A percentile compares a stretch with the other conserved stretches of the same genome.
Conservation (phyloP, 331 rosid species). For the Quercus lobata region DNA sequence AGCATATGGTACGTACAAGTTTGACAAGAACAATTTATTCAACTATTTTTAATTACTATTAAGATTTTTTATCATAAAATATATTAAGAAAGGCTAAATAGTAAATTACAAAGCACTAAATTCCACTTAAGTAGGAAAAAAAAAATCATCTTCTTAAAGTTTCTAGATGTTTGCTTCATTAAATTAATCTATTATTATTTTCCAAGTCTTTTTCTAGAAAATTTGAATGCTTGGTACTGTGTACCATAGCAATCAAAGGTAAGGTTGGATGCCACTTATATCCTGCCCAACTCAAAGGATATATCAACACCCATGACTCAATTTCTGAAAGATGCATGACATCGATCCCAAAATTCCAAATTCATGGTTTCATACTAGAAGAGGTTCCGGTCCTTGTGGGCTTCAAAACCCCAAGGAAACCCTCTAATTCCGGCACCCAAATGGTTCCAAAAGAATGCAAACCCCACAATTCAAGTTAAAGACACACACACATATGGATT, state of each 20-base stretch:
- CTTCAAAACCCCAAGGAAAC: not conserved
- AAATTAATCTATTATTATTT: not conserved
- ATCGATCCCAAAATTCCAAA: slow-evolving; percentile 11
- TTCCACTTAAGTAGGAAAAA: no score
- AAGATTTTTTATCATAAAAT: no score
- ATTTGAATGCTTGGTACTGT: slow-evolving; percentile 17
- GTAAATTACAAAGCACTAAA: no score
- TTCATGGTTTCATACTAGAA: slow-evolving; percentile 22
- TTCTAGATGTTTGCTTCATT: not conserved
- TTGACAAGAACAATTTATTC: no score
- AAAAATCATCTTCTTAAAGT: no score
- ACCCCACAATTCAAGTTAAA: no score
- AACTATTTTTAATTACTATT: no score
- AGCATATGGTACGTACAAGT: no score
- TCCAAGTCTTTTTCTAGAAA: not conserved
- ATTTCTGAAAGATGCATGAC: slow-evolving; percentile 25
- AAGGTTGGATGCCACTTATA: slow-evolving; percentile 58
- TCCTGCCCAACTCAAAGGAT: slow-evolving; percentile 28
- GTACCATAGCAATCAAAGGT: slow-evolving; percentile 11
- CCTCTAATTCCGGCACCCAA: not conserved
- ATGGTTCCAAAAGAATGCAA: no score
- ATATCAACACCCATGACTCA: slow-evolving; percentile 12
- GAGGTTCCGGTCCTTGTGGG: slow-evolving; percentile 5
- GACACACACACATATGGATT: no score
- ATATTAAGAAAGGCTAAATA: no score